These are phyloP conservation scores for Aspergillus saccharolyticus DNA, from an alignment of 495 filamentous ascomycete genomes.

Conservation along the genomic window DNA sequence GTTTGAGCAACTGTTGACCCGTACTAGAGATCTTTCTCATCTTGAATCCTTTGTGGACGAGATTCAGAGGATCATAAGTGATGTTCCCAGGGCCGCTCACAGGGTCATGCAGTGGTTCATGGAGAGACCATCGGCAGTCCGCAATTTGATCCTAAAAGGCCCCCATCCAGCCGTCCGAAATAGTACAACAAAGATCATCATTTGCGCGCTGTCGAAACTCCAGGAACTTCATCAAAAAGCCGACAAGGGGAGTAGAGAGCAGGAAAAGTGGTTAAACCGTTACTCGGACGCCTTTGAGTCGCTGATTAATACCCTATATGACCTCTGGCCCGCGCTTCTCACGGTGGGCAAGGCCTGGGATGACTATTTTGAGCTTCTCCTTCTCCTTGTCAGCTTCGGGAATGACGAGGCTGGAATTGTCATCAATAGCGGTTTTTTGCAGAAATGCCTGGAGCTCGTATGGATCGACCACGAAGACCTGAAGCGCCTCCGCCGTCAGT, in stretches of 20 bases:
- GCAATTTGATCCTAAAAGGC: slow-evolving; percentile 64
- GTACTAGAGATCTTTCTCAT: slow-evolving; percentile 63
- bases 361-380: slow-evolving; percentile 71
- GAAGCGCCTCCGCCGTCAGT: slow-evolving; percentile 46
- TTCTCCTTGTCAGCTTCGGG: slow-evolving; percentile 54
- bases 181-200: slow-evolving; percentile 51
- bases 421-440: slow-evolving; percentile 52
- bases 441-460: slow-evolving; percentile 56
- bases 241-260: slow-evolving; percentile 27
- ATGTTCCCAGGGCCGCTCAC: slow-evolving; percentile 25
- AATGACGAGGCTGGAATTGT: slow-evolving; percentile 48
- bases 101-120: slow-evolving; percentile 59
- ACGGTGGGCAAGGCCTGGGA: slow-evolving; percentile 62
- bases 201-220: slow-evolving; percentile 44
- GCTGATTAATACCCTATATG: slow-evolving; percentile 49
- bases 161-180: slow-evolving; percentile 55
- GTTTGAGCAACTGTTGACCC: slow-evolving; percentile 71
- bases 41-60: slow-evolving; percentile 53
- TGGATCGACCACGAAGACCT: slow-evolving; percentile 53
- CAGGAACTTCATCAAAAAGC: slow-evolving; percentile 40
- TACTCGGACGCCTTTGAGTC: slow-evolving; percentile 44
- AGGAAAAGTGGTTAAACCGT: slow-evolving; percentile 23
- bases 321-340: slow-evolving; percentile 53
- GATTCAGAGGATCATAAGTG: slow-evolving; percentile 49
- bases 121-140: slow-evolving; percentile 50